Percentiles rank a stretch among this genome's conserved stretches.
These are phyloP conservation scores for Penicillium taxi DNA, from an alignment of 495 filamentous ascomycete species.

Conservation along the genomic window DNA sequence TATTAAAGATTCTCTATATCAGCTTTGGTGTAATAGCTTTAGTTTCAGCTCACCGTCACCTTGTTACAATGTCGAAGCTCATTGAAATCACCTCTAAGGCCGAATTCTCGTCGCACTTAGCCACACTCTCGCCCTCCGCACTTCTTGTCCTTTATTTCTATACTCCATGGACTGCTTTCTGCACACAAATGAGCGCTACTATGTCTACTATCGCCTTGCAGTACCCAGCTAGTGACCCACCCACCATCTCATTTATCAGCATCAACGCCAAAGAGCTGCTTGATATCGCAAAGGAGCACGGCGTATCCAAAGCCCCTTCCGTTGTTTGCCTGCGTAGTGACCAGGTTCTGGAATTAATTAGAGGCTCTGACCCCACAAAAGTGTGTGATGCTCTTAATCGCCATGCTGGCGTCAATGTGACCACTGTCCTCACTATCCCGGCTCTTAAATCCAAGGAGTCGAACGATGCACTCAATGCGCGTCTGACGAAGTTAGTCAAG, in stretches of 20 bases:
- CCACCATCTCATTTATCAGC: not conserved
- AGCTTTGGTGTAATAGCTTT: too few species aligned
- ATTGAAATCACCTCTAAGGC: not conserved
- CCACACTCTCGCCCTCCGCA: not conserved
- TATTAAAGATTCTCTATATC: too few species aligned
- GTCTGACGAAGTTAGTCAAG: constrained; percentile 57
- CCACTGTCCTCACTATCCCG: not conserved
- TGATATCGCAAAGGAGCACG: not conserved
- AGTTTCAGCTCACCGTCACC: too few species aligned
- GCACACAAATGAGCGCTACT: not conserved
- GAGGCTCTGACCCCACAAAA: not conserved
- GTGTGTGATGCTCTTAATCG: not conserved
- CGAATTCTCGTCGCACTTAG: not conserved
- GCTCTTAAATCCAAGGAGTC: not conserved
- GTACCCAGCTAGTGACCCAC: not conserved
- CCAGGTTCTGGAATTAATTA: not conserved
- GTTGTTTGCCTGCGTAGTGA: not conserved
- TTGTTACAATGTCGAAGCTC: not conserved
- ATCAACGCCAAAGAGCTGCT: not conserved
- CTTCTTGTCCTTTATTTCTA: not conserved
- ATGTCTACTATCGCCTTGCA: not conserved
- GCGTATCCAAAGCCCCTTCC: not conserved
- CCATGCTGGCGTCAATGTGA: not conserved
- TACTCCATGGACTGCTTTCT: not conserved
- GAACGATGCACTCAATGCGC: not conserved